Percentiles rank a stretch among this genome's conserved stretches.
Conservation (phyloP, 2,329 filamentous ascomycete species). For the Monilinia aucupariae region DNA sequence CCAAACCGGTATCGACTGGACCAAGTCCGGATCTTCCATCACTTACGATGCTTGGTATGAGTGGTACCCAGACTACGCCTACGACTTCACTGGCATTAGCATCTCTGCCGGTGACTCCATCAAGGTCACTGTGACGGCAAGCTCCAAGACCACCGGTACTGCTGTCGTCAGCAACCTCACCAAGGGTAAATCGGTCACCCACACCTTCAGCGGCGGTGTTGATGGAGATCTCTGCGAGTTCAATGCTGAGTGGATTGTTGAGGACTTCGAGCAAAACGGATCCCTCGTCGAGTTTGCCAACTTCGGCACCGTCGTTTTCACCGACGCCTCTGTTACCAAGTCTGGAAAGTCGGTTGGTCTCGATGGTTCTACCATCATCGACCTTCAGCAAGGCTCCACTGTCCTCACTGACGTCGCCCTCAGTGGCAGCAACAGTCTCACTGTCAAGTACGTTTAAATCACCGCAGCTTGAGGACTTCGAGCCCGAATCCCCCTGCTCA, state of each 20-base stretch:
- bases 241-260: constrained; percentile 50
- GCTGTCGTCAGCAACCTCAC: constrained; percentile 44
- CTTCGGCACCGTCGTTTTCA: constrained; percentile 41
- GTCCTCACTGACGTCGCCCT: neutral
- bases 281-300: constrained; percentile 42
- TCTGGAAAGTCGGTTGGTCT: neutral
- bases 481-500: neutral
- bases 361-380: constrained; percentile 13
- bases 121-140: constrained; percentile 37
- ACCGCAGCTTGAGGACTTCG: neutral
- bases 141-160: constrained; percentile 39
- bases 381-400: neutral
- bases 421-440: neutral
- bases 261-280: constrained; percentile 43
- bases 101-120: constrained; percentile 44
- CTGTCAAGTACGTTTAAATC: constrained; percentile 9
- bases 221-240: constrained; percentile 38
- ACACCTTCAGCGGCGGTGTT: constrained; percentile 38
- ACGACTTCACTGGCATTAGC: constrained; percentile 45
- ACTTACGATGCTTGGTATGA: constrained; percentile 55
- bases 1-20: constrained; percentile 54
- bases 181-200: constrained; percentile 41
- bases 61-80: constrained; percentile 53
- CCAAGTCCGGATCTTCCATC: constrained; percentile 39
- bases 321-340: constrained; percentile 5